phyloP scores from a whole-genome alignment of 139 green algal species.

The Chlorella sorokiniana region DNA sequence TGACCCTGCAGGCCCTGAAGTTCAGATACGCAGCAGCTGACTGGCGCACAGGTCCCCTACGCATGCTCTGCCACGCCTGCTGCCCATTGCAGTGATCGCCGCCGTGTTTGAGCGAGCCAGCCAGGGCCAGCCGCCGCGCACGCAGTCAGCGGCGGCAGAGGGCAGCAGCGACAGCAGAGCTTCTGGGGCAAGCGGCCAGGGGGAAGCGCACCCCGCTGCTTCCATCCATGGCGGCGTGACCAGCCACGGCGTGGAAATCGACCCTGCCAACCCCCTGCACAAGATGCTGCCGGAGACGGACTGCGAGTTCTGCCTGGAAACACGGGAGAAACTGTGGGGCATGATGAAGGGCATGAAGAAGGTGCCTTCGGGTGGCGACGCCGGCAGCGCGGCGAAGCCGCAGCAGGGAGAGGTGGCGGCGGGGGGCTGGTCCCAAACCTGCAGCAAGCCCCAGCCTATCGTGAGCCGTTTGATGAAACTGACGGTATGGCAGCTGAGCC shows the following conservation, averaged over 20 bases:
- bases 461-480: background rate
- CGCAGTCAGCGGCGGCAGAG: background rate
- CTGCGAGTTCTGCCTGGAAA: constrained; percentile 29
- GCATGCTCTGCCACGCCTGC: background rate
- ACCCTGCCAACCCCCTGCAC: constrained; percentile 14
- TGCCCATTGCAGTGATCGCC: background rate
- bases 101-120: background rate
- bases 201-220: background rate
- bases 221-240: background rate
- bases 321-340: constrained; percentile 14
- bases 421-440: background rate
- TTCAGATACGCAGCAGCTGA: background rate
- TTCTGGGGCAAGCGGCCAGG: background rate
- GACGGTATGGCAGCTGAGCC: background rate
- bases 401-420: background rate
- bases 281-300: constrained; percentile 27
- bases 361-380: too few species aligned
- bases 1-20: too few species aligned
- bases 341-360: constrained; percentile 4
- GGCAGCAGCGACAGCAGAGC: background rate
- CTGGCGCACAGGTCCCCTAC: too few species aligned
- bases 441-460: background rate
- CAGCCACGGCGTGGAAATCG: constrained; percentile 10
- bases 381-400: too few species aligned
- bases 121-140: background rate